Base-by-base conservation (phyloP, 2,329 filamentous ascomycete genomes). In the Cadophora malorum region DNA sequence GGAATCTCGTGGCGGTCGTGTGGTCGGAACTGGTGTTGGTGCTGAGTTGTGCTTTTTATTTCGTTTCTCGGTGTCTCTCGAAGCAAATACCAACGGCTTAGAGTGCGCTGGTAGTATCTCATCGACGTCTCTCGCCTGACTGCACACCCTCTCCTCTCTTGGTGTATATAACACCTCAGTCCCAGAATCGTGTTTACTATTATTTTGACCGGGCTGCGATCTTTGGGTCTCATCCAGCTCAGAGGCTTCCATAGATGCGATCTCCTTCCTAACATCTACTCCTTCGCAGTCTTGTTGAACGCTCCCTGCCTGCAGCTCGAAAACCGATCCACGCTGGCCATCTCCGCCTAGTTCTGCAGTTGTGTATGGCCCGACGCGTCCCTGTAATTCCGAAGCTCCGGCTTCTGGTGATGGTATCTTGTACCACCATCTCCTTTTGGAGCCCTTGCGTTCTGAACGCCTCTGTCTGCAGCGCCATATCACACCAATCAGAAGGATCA, bases 31-130 rank as follows among this genome's bases (percentile, higher is more conserved):
- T 14, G 31, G 5, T 12, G n/a, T 58, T 3, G 31, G 33, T 38
- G 31, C 33, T 19, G 56, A 59, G 10, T 16, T 41, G 21, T 59
- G 35, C n/a, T 59, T 55, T 55, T 16, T 55, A 25, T 55, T 14
- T 28, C 52, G 25, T 1, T 33, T 55, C 25, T 55, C 33, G 25
- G n/a, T 23, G 55, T 58, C 38, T 41, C 9, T 58, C 5, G 50
- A 53, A 5, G 23, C 23, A 23, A 28, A 53, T 16, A 4, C 28
- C 21, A 23, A 53, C 7, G 23, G 14, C 2, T 19, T 16, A 5
- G 52, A 28, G 19, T n/a, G 9, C 5, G n/a, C 45, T 49, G 52
- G 52, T n/a, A 33, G 16, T 16, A 55, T 55, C 16, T 55, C 52
- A 33, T 55, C 52, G 16, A 55, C 19, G 19, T n/a, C 23, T 55